A percentile compares a stretch with the other conserved stretches of the same genome.
Conservation (phyloP, 1,284 basidiomycete species). For the Rhizoctonia solani region DNA sequence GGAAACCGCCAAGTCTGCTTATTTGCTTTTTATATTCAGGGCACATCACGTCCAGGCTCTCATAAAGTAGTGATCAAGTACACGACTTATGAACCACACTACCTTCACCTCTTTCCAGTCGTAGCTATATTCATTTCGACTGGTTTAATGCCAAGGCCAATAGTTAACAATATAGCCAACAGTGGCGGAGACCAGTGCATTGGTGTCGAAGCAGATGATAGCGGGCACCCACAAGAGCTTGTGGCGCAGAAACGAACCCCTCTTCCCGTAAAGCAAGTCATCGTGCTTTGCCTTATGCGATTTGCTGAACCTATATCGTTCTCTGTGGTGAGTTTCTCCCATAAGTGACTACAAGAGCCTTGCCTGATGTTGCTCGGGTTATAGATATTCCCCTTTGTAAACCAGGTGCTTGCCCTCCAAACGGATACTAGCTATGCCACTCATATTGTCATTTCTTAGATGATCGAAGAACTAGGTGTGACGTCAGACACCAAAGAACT, state of each 20-base stretch:
- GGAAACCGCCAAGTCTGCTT: too few relatives aligned
- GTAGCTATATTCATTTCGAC: too few relatives aligned
- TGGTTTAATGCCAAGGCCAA: too few relatives aligned
- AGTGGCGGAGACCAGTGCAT: too few relatives aligned
- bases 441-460: slow-evolving; percentile 48
- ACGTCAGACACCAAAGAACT: slow-evolving; percentile 46
- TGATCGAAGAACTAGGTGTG: slow-evolving; percentile 48
- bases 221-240: too few relatives aligned
- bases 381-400: slow-evolving; percentile 14
- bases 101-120: too few relatives aligned
- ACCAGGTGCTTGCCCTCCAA: neutral
- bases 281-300: slow-evolving; percentile 47
- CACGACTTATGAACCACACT: too few relatives aligned
- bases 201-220: too few relatives aligned
- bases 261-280: slow-evolving; percentile 45
- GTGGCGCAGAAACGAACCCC: too few relatives aligned
- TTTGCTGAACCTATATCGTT: slow-evolving; percentile 44
- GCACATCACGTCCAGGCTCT: neutral
- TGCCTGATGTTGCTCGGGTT: too few relatives aligned
- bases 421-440: neutral
- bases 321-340: slow-evolving; percentile 24
- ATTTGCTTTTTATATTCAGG: neutral
- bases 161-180: too few relatives aligned
- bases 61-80: too few relatives aligned
- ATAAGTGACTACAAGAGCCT: neutral